Percentiles rank a stretch among this genome's conserved stretches.
These are phyloP conservation scores for Oryza coarctata DNA, from an alignment of 176 grass and related monocot genomes.

Conservation along the genomic window DNA sequence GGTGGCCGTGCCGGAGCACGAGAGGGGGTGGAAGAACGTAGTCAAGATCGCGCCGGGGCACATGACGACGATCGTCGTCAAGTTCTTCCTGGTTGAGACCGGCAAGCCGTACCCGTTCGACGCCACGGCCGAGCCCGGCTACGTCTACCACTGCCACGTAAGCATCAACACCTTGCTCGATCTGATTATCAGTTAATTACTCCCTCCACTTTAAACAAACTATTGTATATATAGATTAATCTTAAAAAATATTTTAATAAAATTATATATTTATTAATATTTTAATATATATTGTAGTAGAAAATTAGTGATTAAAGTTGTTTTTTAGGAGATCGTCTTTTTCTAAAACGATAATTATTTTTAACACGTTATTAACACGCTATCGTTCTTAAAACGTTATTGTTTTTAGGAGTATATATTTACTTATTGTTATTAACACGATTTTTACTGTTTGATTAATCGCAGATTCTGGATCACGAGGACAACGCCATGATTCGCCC, in stretches of 20 bases:
- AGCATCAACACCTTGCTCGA: neutral
- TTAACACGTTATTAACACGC: no score
- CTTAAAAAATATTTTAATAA: no score
- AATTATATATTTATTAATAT: no score
- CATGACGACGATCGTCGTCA: constrained; percentile 62
- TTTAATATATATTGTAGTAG: no score
- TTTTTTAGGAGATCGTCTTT: no score
- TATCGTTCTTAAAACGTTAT: no score
- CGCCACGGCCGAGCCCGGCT: constrained; percentile 68
- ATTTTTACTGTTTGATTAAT: neutral
- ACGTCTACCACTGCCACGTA: constrained; percentile 84
- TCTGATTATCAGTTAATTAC: no score
- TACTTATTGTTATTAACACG: neutral
- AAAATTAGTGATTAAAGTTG: no score
- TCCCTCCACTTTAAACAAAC: no score
- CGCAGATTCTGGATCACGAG: constrained; percentile 70
- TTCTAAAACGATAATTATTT: no score
- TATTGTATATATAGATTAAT: no score
- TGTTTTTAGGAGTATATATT: no score
- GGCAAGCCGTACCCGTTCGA: constrained; percentile 65
- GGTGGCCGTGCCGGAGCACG: constrained; percentile 47
- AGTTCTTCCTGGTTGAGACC: constrained; percentile 63
- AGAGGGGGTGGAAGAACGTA: constrained; percentile 77
- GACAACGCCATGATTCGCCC: constrained; percentile 77
- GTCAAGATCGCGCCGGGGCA: constrained; percentile 58